Evolutionary conservation across 768 basidiomycete genomes (phyloP), one percentile per base, ranked within the genome.

Genomic region (Lactarius akahatsu): DNA sequence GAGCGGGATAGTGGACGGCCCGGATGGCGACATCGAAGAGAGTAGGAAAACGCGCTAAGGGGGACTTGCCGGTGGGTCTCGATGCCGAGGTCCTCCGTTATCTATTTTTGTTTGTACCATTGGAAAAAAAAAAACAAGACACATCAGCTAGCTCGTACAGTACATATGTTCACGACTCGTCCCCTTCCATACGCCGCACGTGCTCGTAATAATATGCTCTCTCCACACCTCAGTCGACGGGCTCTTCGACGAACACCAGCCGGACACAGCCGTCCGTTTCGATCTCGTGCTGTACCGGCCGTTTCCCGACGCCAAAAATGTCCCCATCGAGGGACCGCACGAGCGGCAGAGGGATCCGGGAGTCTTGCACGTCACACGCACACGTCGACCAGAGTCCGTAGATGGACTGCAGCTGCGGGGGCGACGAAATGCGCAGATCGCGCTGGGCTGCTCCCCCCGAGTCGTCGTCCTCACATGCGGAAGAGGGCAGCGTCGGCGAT

Each of bases 1-100:
- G 40, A 87, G 82, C 69, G 78, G 78, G 50, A 74, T 89, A 30
- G 66, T 85, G 45, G 26, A 26, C 10, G 65, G 10, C 20, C 59
- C 67, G 1, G 67, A 58, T 32, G 66, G 62, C 2, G 66, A 63
- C 1, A 23, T 67, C 30, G 36, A 38, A 0, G 66, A 57, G 62
- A 63, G 52, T 20, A 52, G 57, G 15, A 67, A 67, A 50, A 45
- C 47, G 40, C 61, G 61, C 34, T 67, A 45, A 57, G 28, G 28
- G 28, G 47, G 20, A 18, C 9, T 23, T 13, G 47, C 23, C 1
- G 11, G 4, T 47, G 0, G 11, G 47, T 50, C n/a, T 23, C 26
- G 23, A 26, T 2, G 15, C 6, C 23, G 23, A n/a, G 20, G 50
- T 13, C 23, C 26, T 52, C 26, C 13, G 26, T 11, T 52, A 47